Evolutionary conservation across 805 yeast species (phyloP), one percentile per base, ranked within the genome.

Genomic region (Lachancea waltii): DNA sequence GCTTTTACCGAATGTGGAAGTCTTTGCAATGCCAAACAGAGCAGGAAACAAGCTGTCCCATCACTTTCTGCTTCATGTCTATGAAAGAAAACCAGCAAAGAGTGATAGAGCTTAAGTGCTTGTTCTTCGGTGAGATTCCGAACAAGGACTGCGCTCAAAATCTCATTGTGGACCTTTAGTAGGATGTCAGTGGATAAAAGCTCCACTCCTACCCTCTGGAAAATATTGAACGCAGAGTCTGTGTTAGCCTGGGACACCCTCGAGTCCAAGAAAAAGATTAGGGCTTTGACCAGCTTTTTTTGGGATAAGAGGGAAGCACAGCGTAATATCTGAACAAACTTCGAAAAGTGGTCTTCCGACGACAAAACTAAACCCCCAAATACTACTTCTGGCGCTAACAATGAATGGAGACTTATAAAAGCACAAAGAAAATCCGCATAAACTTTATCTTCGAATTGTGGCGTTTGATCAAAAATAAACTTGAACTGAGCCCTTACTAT

Each of bases 191-290:
- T 24, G 39, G 45, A 44, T 21, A 53, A 22, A 8, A 36, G 34
- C 8, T 38, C 37, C 2, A 43, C 30, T 2, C 49, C 47, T 3
- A 54, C 24, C 15, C 33, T 30, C 11, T 28, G 16, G 8, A 57
- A 16, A 3, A 57, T 33, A 7, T 31, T 32, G n/a, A 32, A 35
- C 19, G 48, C 35, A 5, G 40, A 36, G 1, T 14, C 21, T 10
- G 17, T 43, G 30, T 49, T 53, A 0, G 34, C 24, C 2, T 17
- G 11, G 10, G 25, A 43, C 0, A 44, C 31, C 7, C 30, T 36
- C 7, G 43, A 25, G 30, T 53, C 54, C 20, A 56, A 26, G 38
- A 42, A 49, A 11, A 47, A 49, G 7, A 52, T 13, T n/a, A 59
- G 10, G 16, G 44, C 46, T 3, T 29, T 38, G 10, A 51, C 3